Evolutionary conservation across 768 basidiomycete species (phyloP).

Genomic region (Termitomyces sp.): DNA sequence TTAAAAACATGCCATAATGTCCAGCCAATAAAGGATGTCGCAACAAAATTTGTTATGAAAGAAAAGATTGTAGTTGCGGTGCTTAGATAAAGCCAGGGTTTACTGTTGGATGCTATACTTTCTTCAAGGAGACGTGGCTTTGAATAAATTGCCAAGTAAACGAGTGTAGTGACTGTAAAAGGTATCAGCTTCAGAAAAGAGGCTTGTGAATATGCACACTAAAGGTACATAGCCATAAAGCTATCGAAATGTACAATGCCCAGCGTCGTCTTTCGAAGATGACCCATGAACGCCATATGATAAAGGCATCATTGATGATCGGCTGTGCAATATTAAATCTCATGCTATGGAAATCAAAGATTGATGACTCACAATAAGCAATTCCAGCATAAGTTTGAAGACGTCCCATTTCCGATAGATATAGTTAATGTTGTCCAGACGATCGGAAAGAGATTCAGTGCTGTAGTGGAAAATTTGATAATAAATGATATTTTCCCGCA

Average conservation of each 20-base stretch:
- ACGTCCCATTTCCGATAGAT: not conserved
- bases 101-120: not conserved
- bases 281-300: not conserved
- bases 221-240: not conserved
- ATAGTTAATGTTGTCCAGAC: not conserved
- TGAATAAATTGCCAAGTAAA: not conserved
- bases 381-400: not conserved
- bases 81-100: not conserved
- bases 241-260: not conserved
- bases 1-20: not conserved
- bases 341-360: no score
- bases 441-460: not conserved
- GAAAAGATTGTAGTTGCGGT: not conserved
- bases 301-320: not conserved
- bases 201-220: not conserved
- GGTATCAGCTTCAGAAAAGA: not conserved
- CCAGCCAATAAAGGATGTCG: not conserved
- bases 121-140: not conserved
- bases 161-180: not conserved
- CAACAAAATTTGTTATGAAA: not conserved
- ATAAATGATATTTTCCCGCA: not conserved
- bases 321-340: not conserved
- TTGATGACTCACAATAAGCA: not conserved
- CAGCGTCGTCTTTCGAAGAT: not conserved
- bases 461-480: not conserved